Conservation (phyloP, 2,329 filamentous ascomycete genomes). For the Calonectria pauciramosa region DNA sequence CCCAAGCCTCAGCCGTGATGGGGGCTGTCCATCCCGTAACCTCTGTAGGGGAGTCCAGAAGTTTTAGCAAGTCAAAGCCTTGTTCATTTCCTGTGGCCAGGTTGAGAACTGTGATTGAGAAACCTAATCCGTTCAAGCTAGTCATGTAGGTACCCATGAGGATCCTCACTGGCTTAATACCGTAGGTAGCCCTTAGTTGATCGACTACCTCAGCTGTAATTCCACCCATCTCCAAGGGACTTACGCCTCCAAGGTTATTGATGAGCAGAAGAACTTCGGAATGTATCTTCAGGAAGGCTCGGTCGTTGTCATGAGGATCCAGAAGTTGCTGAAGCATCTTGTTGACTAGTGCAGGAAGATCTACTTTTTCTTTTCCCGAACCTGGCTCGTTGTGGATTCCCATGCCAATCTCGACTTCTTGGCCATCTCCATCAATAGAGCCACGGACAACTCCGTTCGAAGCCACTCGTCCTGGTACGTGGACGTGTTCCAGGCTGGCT, state of each 20-base stretch:
- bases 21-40: not conserved
- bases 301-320: conserved; percentile 49
- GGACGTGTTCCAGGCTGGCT: conserved; percentile 58
- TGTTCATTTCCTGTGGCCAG: not conserved
- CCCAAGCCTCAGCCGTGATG: not conserved
- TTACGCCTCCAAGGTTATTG: conserved; percentile 40
- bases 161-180: conserved; percentile 62
- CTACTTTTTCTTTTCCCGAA: not conserved
- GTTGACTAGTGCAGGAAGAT: not conserved
- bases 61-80: not conserved
- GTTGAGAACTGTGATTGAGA: conserved; percentile 69
- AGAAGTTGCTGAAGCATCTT: conserved; percentile 67
- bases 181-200: conserved; percentile 22
- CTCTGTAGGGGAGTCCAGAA: conserved; percentile 9
- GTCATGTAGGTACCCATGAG: conserved; percentile 73
- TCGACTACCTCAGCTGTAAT: conserved; percentile 35
- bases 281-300: not conserved
- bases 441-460: not conserved
- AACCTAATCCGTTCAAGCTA: conserved; percentile 79
- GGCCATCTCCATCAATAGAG: conserved; percentile 54
- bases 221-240: conserved; percentile 37
- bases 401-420: conserved; percentile 71
- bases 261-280: conserved; percentile 29
- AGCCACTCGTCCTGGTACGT: conserved; percentile 60
- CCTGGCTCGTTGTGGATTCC: conserved; percentile 41